Evolutionary conservation across 1,139 yeast species (phyloP).

Genomic region (Blastobotrys serpentis): DNA sequence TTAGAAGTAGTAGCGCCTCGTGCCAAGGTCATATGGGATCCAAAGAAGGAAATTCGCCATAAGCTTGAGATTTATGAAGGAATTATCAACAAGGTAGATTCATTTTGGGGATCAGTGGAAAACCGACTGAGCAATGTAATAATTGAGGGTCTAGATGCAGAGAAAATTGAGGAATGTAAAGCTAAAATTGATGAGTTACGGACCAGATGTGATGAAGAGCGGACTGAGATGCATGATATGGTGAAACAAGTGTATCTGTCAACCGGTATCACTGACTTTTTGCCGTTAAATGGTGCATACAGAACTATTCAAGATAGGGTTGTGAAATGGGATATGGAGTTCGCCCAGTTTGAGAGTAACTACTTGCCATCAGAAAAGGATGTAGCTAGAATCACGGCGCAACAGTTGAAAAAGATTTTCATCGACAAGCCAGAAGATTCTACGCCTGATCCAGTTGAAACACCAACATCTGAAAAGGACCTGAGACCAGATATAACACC

Average conservation of each 20-base stretch:
- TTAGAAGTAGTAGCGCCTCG: conserved; percentile 80
- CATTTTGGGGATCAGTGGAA: conserved; percentile 72
- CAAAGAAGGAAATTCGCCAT: conserved; percentile 65
- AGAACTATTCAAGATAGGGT: conserved; percentile 78
- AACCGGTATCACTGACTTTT: conserved; percentile 62
- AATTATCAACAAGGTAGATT: conserved; percentile 53
- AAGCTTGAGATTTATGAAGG: conserved; percentile 62
- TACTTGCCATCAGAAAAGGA: conserved; percentile 92
- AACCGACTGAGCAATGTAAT: conserved; percentile 74
- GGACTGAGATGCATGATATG: conserved; percentile 44
- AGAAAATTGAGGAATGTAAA: conserved; percentile 68
- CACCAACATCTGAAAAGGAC: conserved; percentile 23
- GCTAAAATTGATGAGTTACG: conserved; percentile 59
- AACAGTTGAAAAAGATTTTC: conserved; percentile 76
- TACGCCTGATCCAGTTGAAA: conserved; percentile 24
- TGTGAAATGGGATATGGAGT: conserved; percentile 84
- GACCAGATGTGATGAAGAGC: conserved; percentile 53
- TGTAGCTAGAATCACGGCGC: conserved; percentile 85
- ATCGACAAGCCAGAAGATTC: conserved; percentile 47
- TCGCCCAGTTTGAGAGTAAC: conserved; percentile 73
- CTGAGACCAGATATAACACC: conserved; percentile 2
- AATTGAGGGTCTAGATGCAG: conserved; percentile 70
- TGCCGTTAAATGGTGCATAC: conserved; percentile 67
- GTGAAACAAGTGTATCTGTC: conserved; percentile 55
- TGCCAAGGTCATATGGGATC: conserved; percentile 67